These are phyloP conservation scores for Pestalotiopsis sp. DNA, from an alignment of 2,329 filamentous ascomycete species.

Conservation along the genomic window DNA sequence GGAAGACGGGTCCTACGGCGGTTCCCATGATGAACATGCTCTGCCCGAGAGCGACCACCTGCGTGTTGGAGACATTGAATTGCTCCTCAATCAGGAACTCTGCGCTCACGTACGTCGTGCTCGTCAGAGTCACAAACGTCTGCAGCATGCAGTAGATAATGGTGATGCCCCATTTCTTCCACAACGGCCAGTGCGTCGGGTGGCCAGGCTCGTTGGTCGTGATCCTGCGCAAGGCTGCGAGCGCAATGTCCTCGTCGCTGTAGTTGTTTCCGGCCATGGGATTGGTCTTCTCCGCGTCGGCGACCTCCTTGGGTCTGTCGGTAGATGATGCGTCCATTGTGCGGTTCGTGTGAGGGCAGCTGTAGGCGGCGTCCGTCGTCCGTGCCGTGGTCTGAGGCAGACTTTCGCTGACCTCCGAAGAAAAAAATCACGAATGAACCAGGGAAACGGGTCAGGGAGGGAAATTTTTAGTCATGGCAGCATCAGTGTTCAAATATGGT, in stretches of 20 bases:
- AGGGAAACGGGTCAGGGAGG: background rate
- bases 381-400: background rate
- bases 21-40: slow-evolving; percentile 45
- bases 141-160: slow-evolving; percentile 33
- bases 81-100: slow-evolving; percentile 39
- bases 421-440: background rate
- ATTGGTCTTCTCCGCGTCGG: slow-evolving; percentile 6
- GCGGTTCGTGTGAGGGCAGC: background rate
- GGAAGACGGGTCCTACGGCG: slow-evolving; percentile 41
- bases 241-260: slow-evolving; percentile 22
- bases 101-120: slow-evolving; percentile 40
- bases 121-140: slow-evolving; percentile 39
- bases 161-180: slow-evolving; percentile 32
- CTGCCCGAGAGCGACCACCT: slow-evolving; percentile 42
- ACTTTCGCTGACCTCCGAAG: slow-evolving; percentile 9
- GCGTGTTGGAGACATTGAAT: slow-evolving; percentile 35
- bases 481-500: slow-evolving; percentile 8
- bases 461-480: slow-evolving; percentile 9
- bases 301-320: background rate
- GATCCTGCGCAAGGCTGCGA: slow-evolving; percentile 28
- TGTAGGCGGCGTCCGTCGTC: slow-evolving; percentile 5
- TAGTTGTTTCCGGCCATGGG: background rate
- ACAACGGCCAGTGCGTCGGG: slow-evolving; percentile 29
- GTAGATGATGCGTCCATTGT: slow-evolving; percentile 6
- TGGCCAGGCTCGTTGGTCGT: slow-evolving; percentile 26